A percentile compares a stretch with the other conserved stretches of the same genome.
Evolutionary conservation across 2,329 filamentous ascomycete genomes (phyloP).

Genomic region (Hypoxylon sp.): DNA sequence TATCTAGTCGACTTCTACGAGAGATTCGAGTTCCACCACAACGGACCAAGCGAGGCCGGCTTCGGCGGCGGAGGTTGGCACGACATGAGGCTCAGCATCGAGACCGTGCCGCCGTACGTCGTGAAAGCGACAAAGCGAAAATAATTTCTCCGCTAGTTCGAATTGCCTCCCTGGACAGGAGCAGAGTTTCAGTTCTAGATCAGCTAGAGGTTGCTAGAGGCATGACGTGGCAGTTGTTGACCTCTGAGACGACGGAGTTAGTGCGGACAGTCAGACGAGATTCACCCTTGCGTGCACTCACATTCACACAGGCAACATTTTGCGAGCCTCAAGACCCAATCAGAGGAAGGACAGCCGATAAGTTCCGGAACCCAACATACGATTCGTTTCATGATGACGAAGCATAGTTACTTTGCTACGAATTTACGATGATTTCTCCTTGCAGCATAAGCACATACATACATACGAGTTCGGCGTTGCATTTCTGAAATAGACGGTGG

Average conservation of each 20-base stretch:
- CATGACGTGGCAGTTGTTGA: constrained; percentile 7
- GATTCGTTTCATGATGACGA: no score
- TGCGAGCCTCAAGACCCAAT: no score
- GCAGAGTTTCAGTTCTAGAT: neutral
- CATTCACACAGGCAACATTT: constrained; percentile 24
- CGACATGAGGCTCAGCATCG: constrained; percentile 70
- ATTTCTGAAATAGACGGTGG: no score
- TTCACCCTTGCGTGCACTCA: constrained; percentile 6
- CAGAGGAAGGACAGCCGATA: no score
- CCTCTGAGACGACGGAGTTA: neutral
- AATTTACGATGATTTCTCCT: no score
- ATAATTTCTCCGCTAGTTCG: neutral
- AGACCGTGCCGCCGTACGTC: constrained; percentile 7
- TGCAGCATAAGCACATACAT: no score
- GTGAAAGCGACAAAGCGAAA: neutral
- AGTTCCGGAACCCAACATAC: no score
- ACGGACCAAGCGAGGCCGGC: constrained; percentile 72
- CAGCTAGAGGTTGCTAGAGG: no score
- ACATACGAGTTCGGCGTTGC: no score
- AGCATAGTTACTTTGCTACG: no score
- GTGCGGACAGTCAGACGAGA: constrained; percentile 15
- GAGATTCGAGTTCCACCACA: constrained; percentile 74
- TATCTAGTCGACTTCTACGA: constrained; percentile 78
- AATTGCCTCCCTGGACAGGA: neutral
- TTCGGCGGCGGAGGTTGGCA: constrained; percentile 85